Evolutionary conservation across 495 filamentous ascomycete species (phyloP).

Genomic region (Trichoderma gamsii): DNA sequence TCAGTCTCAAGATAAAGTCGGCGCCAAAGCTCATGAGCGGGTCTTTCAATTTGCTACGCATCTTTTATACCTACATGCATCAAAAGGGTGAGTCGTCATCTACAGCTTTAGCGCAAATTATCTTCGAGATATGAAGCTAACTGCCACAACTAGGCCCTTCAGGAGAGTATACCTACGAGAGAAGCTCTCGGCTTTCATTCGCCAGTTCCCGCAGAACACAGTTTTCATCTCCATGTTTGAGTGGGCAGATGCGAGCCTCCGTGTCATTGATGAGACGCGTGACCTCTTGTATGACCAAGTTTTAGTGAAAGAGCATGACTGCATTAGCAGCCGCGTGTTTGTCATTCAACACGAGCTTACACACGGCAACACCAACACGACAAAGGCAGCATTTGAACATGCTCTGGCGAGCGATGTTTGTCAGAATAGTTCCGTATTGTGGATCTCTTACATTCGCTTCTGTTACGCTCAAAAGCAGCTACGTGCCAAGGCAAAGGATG

Average conservation of each 20-base stretch:
- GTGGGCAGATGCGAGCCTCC: slow-evolving; percentile 62
- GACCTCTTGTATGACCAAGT: slow-evolving; percentile 47
- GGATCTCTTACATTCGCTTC: slow-evolving; percentile 63
- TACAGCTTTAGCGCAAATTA: slow-evolving; percentile 10
- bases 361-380: slow-evolving; percentile 53
- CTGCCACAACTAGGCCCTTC: slow-evolving; percentile 42
- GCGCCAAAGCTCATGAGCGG: slow-evolving; percentile 41
- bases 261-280: slow-evolving; percentile 67
- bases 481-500: slow-evolving; percentile 34
- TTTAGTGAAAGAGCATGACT: slow-evolving; percentile 35
- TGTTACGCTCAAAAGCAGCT: slow-evolving; percentile 24
- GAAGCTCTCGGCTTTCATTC: slow-evolving; percentile 52
- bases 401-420: slow-evolving; percentile 47
- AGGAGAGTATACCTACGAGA: slow-evolving; percentile 57
- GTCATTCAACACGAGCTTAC: slow-evolving; percentile 60
- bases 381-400: slow-evolving; percentile 63
- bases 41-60: slow-evolving; percentile 60
- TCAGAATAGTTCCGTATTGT: slow-evolving; percentile 46
- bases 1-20: slow-evolving; percentile 28
- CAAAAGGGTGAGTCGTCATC: slow-evolving; percentile 36
- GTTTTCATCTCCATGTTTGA: slow-evolving; percentile 66
- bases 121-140: slow-evolving; percentile 18
- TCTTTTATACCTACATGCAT: slow-evolving; percentile 64
- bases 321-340: slow-evolving; percentile 55
- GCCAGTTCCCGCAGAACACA: slow-evolving; percentile 67